Evolutionary conservation across 495 filamentous ascomycete genomes (phyloP).

Genomic region (Ascobolus immersus): DNA sequence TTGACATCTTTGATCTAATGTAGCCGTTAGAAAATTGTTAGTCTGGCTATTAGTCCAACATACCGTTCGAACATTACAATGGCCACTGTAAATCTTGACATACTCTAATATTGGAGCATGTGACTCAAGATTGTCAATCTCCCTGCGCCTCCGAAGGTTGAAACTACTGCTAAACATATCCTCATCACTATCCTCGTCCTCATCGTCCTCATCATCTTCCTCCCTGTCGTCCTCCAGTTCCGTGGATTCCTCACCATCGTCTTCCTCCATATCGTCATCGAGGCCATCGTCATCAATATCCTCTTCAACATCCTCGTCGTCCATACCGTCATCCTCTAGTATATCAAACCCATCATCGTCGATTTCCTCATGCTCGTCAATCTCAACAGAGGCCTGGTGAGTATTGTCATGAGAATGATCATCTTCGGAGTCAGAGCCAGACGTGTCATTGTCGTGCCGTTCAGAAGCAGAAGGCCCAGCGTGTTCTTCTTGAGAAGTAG

Average conservation of each 20-base stretch:
- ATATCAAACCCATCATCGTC: slow-evolving; percentile 9
- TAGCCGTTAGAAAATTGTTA: slow-evolving; percentile 33
- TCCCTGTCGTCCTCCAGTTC: slow-evolving; percentile 17
- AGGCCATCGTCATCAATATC: slow-evolving; percentile 11
- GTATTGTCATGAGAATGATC: not conserved
- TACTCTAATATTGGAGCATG: slow-evolving; percentile 32
- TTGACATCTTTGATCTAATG: slow-evolving; percentile 43
- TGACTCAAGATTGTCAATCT: slow-evolving; percentile 23
- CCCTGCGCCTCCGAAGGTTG: slow-evolving; percentile 18
- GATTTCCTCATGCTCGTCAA: slow-evolving; percentile 5
- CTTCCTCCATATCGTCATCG: slow-evolving; percentile 16
- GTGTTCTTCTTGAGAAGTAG: too few species aligned
- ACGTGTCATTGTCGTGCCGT: too few species aligned
- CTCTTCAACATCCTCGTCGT: slow-evolving; percentile 17
- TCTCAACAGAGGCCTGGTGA: slow-evolving; percentile 4
- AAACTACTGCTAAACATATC: slow-evolving; percentile 17
- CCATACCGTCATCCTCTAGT: slow-evolving; percentile 11
- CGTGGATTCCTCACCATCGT: slow-evolving; percentile 12
- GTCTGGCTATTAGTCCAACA: slow-evolving; percentile 1
- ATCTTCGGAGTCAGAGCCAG: not conserved
- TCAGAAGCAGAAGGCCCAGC: too few species aligned
- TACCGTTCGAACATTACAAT: slow-evolving; percentile 21
- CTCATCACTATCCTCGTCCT: slow-evolving; percentile 13
- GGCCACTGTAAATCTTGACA: slow-evolving; percentile 34
- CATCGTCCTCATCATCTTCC: slow-evolving; percentile 14